Evolutionary conservation across 352 stramenopile genomes (phyloP), one percentile per base, ranked within the genome.

Genomic region (Phytopythium mirpurense): DNA sequence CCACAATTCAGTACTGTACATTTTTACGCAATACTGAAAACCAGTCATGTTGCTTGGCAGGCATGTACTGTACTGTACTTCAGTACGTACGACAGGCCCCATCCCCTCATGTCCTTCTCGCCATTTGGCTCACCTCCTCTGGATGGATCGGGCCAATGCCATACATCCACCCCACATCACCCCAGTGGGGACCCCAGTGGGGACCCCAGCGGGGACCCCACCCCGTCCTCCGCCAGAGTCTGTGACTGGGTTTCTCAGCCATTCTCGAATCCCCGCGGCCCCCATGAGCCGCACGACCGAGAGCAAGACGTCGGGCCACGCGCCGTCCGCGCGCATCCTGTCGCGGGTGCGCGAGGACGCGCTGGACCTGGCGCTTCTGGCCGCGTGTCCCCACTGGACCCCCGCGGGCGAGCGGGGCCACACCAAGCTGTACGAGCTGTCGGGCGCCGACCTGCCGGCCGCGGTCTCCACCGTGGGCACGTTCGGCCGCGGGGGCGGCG

Each of bases 391-490:
- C 3, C 70, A 74, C 8, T 89, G 78, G 78, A 63, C 70, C 27
- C 79, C 76, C 43, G 56, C 72, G 27, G 62, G 62, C 44, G 71
- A 85, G 26, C 78, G 75, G 60, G 74, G 81, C 60, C 56, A 67
- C 48, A 52, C 74, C 14, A 75, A 74, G 61, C 40, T 86, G 19
- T 89, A 84, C 64, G 75, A 89, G 57, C 72, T 89, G 55, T 60
- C 65, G 24, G 78, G 78, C 43, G 55, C 65, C 3, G 73, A 73
- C 27, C 56, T 88, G 34, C 78, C 78, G 9, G 16, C 55, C 6
- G 66, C 58, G 6, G 62, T 83, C 1, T 65, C 59, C 11, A 81
- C 72, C n/a, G 62, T 70, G 37, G 51, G 37, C 24, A 83, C 74
- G 41, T 83, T 83, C 54, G 71, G 70, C 35, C 62, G 60, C 38